Base-by-base conservation (phyloP, 352 stramenopile genomes). In the Albugo candida region DNA sequence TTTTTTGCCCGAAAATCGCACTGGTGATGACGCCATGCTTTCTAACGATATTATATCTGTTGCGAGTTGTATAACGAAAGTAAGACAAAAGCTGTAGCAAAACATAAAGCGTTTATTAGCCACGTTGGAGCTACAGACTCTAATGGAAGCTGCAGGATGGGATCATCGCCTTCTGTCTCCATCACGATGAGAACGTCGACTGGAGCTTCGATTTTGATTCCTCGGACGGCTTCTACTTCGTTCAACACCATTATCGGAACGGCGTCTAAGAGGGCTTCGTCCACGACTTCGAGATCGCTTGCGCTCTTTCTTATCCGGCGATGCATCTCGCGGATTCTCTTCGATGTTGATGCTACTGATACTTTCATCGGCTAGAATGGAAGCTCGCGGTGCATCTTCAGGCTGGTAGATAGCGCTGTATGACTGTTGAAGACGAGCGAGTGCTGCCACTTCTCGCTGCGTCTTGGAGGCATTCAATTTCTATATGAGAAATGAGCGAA, bases 391-490 rank as follows among this genome's bases (percentile, higher is more conserved):
- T 18, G 27, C 16, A 6, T 16, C 35, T 12, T 41, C 24, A 11
- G 62, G 49, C 44, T 75, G 68, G 47, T 68, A 70, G 21, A 81
- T 73, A 14, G 66, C 68, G 13, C 68, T 76, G 64, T 91, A 91
- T 11, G 71, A 82, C 35, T 86, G 71, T 50, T 84, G 71, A 38
- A 91, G 45, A 21, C 77, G 68, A 48, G 74, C 74, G 11, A 91
- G 65, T 24, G 77, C 77, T n/a, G 77, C 77, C 13, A 74, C 77
- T 52, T 91, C 77, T 6, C 74, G 68, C 47, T 91, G 74, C 10
- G 74, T 65, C 48, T 84, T 81, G 2, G 70, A 77, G 2, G 67
- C 68, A 55, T 76, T 84, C 13, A 66, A 65, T 54, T 63, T 78
- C 63, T 83, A 52, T 16, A 56, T 34, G 12, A 34, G 35, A 36